These are phyloP conservation scores for Penicillium ochrochloron DNA, from an alignment of 495 filamentous ascomycete species.

Conservation along the genomic window DNA sequence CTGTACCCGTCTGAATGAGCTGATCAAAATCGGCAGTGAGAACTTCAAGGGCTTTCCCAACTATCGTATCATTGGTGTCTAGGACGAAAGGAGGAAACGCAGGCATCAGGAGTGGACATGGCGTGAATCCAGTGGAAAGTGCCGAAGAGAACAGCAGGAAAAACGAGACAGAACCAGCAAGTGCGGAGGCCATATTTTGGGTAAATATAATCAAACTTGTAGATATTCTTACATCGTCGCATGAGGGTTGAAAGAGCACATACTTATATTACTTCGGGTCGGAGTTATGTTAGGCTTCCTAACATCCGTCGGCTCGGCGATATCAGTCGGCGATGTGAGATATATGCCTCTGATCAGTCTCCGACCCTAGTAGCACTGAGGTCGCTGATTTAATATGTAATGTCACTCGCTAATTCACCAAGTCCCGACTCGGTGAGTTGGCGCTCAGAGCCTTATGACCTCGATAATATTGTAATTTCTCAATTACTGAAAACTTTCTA, in stretches of 20 bases:
- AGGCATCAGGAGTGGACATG: conserved; percentile 55
- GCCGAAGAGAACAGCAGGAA: conserved; percentile 16
- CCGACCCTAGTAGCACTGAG: neutral
- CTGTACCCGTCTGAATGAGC: conserved; percentile 10
- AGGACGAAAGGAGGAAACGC: conserved; percentile 49
- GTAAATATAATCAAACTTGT: neutral
- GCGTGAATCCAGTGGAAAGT: conserved; percentile 25
- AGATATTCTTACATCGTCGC: neutral
- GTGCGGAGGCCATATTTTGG: conserved; percentile 4
- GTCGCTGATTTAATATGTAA: neutral
- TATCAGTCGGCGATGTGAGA: conserved; percentile 12
- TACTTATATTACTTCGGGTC: neutral
- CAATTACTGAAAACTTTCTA: too few relatives aligned
- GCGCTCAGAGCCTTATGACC: too few relatives aligned
- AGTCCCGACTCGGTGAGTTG: too few relatives aligned
- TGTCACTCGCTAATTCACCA: neutral
- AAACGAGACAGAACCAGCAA: neutral
- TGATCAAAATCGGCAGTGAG: conserved; percentile 22
- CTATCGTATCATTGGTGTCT: conserved; percentile 34
- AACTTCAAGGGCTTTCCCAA: conserved; percentile 14
- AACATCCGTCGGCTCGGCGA: conserved; percentile 24
- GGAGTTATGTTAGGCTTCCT: neutral
- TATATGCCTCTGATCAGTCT: neutral
- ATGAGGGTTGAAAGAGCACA: neutral
- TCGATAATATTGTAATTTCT: too few relatives aligned